Evolutionary conservation across 305 asterid genomes (phyloP).

Genomic region (Lippia alba): DNA sequence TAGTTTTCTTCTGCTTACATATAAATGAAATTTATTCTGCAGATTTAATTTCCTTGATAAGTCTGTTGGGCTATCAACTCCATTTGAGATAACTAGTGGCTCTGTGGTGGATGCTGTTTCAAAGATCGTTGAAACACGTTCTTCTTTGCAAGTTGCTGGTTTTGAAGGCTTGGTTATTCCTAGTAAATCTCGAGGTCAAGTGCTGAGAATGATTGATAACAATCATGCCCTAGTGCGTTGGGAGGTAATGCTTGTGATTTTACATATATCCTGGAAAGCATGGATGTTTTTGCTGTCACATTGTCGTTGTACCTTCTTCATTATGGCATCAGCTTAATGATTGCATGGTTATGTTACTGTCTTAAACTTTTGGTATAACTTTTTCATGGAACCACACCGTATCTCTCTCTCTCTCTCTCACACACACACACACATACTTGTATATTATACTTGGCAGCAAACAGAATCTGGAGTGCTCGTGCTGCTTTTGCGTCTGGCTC

Average conservation of each 20-base stretch:
- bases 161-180: slow-evolving; percentile 87
- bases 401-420: slow-evolving; percentile 12
- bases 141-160: slow-evolving; percentile 68
- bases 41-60: slow-evolving; percentile 91
- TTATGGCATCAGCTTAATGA: slow-evolving; percentile 6
- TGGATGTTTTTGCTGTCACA: slow-evolving; percentile 7
- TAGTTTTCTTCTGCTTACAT: slow-evolving; percentile 28
- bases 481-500: slow-evolving; percentile 84
- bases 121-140: slow-evolving; percentile 57
- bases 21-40: slow-evolving; percentile 38
- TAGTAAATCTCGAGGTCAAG: slow-evolving; percentile 72
- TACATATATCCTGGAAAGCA: slow-evolving; percentile 10
- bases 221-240: slow-evolving; percentile 82
- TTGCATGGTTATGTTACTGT: not conserved
- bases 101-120: slow-evolving; percentile 61
- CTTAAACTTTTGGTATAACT: slow-evolving; percentile 14
- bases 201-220: slow-evolving; percentile 74
- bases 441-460: slow-evolving; percentile 46
- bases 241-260: slow-evolving; percentile 69
- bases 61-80: slow-evolving; percentile 82
- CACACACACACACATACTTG: slow-evolving; percentile 6
- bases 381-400: slow-evolving; percentile 16
- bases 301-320: not conserved
- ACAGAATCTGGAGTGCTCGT: slow-evolving; percentile 83
- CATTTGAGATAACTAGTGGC: slow-evolving; percentile 60